Percentiles rank a stretch among this genome's conserved stretches.
Conservation (phyloP, 75 land plant genomes). For the Adiantum capillusveneris region DNA sequence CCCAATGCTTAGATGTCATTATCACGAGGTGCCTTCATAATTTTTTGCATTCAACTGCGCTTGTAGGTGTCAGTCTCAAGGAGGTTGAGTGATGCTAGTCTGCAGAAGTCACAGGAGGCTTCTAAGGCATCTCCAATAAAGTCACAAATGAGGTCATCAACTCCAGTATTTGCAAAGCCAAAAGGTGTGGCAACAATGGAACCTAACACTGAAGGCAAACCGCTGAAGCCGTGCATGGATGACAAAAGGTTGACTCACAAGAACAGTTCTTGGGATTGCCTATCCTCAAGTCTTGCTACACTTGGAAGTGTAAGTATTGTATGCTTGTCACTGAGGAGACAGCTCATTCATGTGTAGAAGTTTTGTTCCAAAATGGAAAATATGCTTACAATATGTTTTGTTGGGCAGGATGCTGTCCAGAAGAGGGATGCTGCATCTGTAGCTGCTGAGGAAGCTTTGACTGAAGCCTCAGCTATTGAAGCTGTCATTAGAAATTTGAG, state of each 20-base stretch:
- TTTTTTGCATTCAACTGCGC: too few relatives aligned
- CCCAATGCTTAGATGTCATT: too few relatives aligned
- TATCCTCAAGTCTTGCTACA: constrained; percentile 52
- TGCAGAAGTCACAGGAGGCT: constrained; percentile 1
- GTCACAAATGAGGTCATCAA: too few relatives aligned
- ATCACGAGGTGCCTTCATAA: too few relatives aligned
- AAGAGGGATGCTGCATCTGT: constrained; percentile 61
- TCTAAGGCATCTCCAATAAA: too few relatives aligned
- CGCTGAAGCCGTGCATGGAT: background rate
- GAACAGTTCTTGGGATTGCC: constrained; percentile 46
- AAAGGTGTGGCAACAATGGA: too few relatives aligned
- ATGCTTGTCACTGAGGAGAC: too few relatives aligned
- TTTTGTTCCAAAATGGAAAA: background rate
- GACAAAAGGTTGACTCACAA: constrained; percentile 29
- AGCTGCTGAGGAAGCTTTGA: constrained; percentile 74
- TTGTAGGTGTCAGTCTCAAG: too few relatives aligned
- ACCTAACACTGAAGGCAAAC: too few relatives aligned
- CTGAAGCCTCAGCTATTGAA: constrained; percentile 63
- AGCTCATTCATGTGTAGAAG: too few relatives aligned
- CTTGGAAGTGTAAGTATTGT: constrained; percentile 53
- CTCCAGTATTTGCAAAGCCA: too few relatives aligned
- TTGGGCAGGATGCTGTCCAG: constrained; percentile 60
- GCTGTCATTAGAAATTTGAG: constrained; percentile 56
- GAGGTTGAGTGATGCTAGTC: constrained; percentile 34
- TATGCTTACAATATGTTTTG: background rate